phyloP scores from a whole-genome alignment of 2,329 filamentous ascomycete species.

The Parastagonospora nodorum region DNA sequence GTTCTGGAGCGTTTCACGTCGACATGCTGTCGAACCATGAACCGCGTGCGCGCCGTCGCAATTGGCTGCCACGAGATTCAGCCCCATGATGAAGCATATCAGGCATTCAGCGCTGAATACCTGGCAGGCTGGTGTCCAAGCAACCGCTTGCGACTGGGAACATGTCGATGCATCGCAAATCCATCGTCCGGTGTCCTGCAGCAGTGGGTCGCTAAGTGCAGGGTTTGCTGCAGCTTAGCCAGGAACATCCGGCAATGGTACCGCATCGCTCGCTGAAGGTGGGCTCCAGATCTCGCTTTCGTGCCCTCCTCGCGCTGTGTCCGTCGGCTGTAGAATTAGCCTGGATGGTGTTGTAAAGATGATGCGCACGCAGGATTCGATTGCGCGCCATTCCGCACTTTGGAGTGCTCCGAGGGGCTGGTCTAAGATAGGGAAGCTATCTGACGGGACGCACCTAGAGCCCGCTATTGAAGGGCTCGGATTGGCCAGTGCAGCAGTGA shows the following conservation, averaged over 20 bases:
- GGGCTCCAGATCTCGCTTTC: conserved; percentile 2
- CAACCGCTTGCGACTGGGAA: conserved; percentile 33
- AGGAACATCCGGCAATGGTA: conserved; percentile 18
- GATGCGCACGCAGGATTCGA: neutral
- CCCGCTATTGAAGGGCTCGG: conserved; percentile 23
- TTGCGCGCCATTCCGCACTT: neutral
- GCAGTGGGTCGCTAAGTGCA: conserved; percentile 16
- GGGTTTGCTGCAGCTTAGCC: conserved; percentile 20
- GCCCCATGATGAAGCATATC: conserved; percentile 19
- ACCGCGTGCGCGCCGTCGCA: conserved; percentile 6
- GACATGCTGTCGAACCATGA: conserved; percentile 6
- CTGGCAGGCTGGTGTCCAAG: conserved; percentile 39
- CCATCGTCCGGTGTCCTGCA: conserved; percentile 21
- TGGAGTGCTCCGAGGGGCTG: neutral
- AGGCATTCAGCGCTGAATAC: conserved; percentile 31
- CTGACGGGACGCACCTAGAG: conserved; percentile 36
- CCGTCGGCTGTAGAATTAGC: neutral
- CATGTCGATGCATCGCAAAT: conserved; percentile 25
- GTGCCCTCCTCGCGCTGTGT: neutral
- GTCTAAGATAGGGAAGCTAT: conserved; percentile 29
- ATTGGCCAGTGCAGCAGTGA: conserved; percentile 31
- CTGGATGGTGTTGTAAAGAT: neutral
- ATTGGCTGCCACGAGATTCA: conserved; percentile 25
- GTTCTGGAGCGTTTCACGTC: conserved; percentile 24
- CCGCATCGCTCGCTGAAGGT: neutral